Evolutionary conservation across 179 eudicot genomes (phyloP).

Genomic region (Silene noctiflora): DNA sequence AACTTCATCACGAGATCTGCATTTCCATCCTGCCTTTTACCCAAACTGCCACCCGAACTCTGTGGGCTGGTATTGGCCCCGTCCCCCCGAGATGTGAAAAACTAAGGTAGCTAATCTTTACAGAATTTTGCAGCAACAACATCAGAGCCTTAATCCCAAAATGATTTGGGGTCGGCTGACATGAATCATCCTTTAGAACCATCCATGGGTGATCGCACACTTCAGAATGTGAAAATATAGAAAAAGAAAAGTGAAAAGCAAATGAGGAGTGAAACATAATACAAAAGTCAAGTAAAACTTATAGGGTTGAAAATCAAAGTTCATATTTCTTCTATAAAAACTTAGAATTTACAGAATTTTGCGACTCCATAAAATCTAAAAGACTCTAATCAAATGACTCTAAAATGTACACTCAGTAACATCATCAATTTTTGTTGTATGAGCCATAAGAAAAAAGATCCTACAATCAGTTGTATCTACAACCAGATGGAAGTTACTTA

Average conservation of each 20-base stretch:
- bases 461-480: too few species aligned
- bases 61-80: slow-evolving; percentile 4
- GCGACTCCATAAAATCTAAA: slow-evolving; percentile 6
- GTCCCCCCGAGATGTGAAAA: not conserved
- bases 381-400: not conserved
- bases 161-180: too few species aligned
- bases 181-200: too few species aligned
- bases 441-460: not conserved
- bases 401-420: slow-evolving; percentile 10
- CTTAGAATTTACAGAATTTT: not conserved
- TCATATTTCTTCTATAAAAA: too few species aligned
- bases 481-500: too few species aligned
- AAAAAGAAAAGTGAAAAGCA: too few species aligned
- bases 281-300: too few species aligned
- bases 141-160: too few species aligned
- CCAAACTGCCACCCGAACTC: not conserved
- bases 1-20: slow-evolving; percentile 17
- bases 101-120: not conserved
- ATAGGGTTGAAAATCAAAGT: too few species aligned
- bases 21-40: slow-evolving; percentile 19
- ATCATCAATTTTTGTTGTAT: not conserved
- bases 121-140: not conserved
- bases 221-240: too few species aligned
- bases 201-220: too few species aligned
- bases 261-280: too few species aligned